Conservation (phyloP, 1,284 basidiomycete genomes). For the Ustilago vetiveriae region DNA sequence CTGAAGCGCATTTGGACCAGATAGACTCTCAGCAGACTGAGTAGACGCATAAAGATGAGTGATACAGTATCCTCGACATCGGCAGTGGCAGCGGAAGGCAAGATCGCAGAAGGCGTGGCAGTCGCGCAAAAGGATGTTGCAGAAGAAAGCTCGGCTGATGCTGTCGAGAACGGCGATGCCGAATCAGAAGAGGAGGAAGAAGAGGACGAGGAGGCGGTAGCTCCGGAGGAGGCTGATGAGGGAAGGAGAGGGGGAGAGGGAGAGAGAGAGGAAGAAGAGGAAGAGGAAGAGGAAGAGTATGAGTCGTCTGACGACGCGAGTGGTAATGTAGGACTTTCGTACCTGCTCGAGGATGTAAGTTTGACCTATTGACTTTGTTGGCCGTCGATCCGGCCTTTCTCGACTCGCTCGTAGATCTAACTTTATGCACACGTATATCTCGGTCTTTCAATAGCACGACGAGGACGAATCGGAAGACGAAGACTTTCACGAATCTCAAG, state of each 20-base stretch:
- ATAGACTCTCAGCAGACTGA: no score
- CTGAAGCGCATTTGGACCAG: no score
- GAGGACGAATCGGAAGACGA: slow-evolving; percentile 35
- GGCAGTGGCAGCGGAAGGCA: not conserved
- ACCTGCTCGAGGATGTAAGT: slow-evolving; percentile 36
- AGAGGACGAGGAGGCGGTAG: not conserved
- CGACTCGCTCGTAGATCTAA: no score
- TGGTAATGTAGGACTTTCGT: slow-evolving; percentile 24
- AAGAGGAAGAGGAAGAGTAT: not conserved
- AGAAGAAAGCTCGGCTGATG: not conserved
- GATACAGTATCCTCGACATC: not conserved
- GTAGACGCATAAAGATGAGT: no score
- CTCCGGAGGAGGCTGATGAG: not conserved
- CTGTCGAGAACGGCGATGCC: not conserved
- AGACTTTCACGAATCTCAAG: slow-evolving; percentile 29
- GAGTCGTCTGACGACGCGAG: slow-evolving; percentile 3
- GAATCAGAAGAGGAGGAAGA: not conserved
- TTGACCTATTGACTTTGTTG: not conserved
- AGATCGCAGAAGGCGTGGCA: not conserved
- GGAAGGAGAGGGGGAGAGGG: no score
- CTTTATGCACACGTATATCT: no score
- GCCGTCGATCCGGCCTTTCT: no score
- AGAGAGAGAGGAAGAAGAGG: slow-evolving; percentile 9
- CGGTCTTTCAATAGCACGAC: slow-evolving; percentile 17
- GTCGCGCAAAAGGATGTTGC: not conserved